Conservation (phyloP, 345 rosid species). For the Brassica carinata region DNA sequence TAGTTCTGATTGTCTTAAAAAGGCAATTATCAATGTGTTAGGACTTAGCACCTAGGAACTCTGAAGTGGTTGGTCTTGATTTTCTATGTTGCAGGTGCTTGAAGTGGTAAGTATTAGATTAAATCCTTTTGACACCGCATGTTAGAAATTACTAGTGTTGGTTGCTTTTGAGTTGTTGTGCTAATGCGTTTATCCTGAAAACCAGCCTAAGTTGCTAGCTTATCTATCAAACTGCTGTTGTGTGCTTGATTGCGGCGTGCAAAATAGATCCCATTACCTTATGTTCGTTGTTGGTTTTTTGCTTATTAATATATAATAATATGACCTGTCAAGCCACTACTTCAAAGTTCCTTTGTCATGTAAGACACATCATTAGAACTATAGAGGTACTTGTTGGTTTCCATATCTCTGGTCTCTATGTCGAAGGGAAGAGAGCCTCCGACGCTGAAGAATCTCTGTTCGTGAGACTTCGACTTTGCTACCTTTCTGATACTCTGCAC, state of each 20-base stretch:
- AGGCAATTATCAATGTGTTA: conserved; percentile 27
- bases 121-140: conserved; percentile 16
- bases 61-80: conserved; percentile 3
- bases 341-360: conserved; percentile 46
- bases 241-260: conserved; percentile 31
- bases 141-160: conserved; percentile 2
- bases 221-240: conserved; percentile 14
- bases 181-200: neutral
- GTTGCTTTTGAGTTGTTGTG: conserved; percentile 15
- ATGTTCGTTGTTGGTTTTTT: conserved; percentile 14
- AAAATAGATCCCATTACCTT: conserved; percentile 31
- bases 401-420: conserved; percentile 46
- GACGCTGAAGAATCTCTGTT: conserved; percentile 18
- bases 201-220: neutral
- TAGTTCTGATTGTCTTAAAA: conserved; percentile 46
- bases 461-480: conserved; percentile 2
- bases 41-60: conserved; percentile 26
- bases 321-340: conserved; percentile 18
- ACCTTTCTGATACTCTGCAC: conserved; percentile 24
- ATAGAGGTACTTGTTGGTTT: conserved; percentile 52
- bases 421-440: conserved; percentile 32
- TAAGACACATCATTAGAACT: conserved; percentile 41
- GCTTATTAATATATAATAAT: neutral
- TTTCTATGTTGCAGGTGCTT: conserved; percentile 36
- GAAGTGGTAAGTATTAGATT: conserved; percentile 35